These are phyloP conservation scores for Stereum hirsutum DNA, from an alignment of 1,284 basidiomycete species.

Conservation along the genomic window DNA sequence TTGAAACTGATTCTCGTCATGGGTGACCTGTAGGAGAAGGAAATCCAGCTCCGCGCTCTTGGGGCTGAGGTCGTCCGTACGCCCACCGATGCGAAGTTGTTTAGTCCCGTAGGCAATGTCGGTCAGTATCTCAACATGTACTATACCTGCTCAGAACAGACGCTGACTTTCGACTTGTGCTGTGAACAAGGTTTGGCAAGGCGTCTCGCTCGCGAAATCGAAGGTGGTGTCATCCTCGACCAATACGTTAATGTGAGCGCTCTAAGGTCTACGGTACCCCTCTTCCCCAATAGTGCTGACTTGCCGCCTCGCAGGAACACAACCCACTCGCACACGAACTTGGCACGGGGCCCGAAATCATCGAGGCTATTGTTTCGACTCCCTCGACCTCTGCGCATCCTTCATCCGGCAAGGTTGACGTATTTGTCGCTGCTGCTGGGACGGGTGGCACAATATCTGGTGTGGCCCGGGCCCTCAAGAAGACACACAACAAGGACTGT, in stretches of 20 bases:
- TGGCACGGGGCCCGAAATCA: conserved; percentile 85
- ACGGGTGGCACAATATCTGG: conserved; percentile 95
- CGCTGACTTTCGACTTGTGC: conserved; percentile 76
- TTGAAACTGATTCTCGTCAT: not conserved
- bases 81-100: conserved; percentile 83
- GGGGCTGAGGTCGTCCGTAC: conserved; percentile 94
- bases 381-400: conserved; percentile 44
- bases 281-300: conserved; percentile 10
- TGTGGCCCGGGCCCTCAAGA: conserved; percentile 76
- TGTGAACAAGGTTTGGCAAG: conserved; percentile 72
- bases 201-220: conserved; percentile 72
- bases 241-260: conserved; percentile 71
- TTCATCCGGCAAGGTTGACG: conserved; percentile 72
- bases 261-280: not conserved
- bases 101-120: conserved; percentile 83
- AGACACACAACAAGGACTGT: conserved; percentile 60
- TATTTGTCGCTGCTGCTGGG: conserved; percentile 83
- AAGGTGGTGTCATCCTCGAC: conserved; percentile 84
- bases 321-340: conserved; percentile 89
- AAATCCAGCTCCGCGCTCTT: conserved; percentile 82
- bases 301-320: conserved; percentile 39
- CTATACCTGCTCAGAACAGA: no score
- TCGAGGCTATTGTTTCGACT: conserved; percentile 59
- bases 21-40: conserved; percentile 96
- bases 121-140: conserved; percentile 43